Percentiles rank a stretch among this genome's conserved stretches.
Evolutionary conservation across 306 rosid species (phyloP).

Genomic region (Albizia julibrissin): DNA sequence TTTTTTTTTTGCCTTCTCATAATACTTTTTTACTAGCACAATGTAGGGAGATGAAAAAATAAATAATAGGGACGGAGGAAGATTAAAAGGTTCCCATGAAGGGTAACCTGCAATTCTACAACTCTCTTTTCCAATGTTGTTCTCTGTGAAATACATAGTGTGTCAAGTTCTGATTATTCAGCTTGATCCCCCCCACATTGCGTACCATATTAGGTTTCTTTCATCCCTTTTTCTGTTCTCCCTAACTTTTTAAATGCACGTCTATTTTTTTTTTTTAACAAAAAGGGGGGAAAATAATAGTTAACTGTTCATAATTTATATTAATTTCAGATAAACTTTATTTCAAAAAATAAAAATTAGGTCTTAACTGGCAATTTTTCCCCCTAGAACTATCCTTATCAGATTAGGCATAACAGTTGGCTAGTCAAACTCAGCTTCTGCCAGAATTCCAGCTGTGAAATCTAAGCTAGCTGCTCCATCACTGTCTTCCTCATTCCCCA

Average conservation of each 20-base stretch:
- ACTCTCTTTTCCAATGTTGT: background rate
- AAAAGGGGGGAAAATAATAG: too few relatives aligned
- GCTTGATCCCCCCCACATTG: too few relatives aligned
- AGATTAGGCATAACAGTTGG: slow-evolving; percentile 27
- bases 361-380: background rate
- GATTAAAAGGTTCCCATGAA: background rate
- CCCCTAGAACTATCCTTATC: background rate
- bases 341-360: background rate
- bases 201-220: too few relatives aligned
- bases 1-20: too few relatives aligned
- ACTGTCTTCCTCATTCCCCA: background rate
- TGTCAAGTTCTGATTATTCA: too few relatives aligned
- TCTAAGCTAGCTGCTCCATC: slow-evolving; percentile 15
- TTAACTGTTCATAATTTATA: background rate
- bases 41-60: background rate
- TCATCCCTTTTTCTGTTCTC: too few relatives aligned
- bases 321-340: background rate
- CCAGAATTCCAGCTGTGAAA: background rate
- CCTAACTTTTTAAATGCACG: too few relatives aligned
- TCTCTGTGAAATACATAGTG: too few relatives aligned
- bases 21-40: too few relatives aligned
- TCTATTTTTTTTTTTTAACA: too few relatives aligned
- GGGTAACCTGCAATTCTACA: background rate
- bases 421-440: slow-evolving; percentile 20
- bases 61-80: background rate